Conservation (phyloP, 495 filamentous ascomycete species). For the Penicillium simplicissimum region DNA sequence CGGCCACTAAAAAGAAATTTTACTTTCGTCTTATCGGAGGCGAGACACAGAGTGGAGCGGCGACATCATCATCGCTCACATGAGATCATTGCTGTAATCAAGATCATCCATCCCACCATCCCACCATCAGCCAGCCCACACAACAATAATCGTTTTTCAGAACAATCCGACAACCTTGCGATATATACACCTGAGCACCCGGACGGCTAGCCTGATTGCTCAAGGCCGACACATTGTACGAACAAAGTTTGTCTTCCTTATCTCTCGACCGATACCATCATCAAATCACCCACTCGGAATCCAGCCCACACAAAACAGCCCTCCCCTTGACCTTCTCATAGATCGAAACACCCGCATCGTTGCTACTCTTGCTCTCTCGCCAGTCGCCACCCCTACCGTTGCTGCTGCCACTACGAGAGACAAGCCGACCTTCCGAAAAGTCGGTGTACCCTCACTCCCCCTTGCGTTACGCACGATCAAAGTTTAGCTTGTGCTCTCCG, state of each 20-base stretch:
- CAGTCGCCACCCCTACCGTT: not conserved
- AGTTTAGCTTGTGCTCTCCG: constrained; percentile 13
- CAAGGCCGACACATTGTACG: constrained; percentile 12
- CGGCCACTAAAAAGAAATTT: constrained; percentile 1
- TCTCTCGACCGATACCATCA: constrained; percentile 5
- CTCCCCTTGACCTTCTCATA: not conserved
- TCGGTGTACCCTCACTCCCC: constrained; percentile 27
- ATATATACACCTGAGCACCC: not conserved
- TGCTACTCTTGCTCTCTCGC: not conserved
- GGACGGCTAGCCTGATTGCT: not conserved
- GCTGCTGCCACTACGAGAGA: not conserved
- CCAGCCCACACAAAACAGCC: not conserved
- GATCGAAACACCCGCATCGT: not conserved
- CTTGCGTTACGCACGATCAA: constrained; percentile 26
- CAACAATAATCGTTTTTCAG: not conserved
- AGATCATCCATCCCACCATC: constrained; percentile 21
- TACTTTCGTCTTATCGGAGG: constrained; percentile 28
- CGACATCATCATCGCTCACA: constrained; percentile 37
- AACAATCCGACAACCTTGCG: not conserved
- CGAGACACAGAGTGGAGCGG: constrained; percentile 34
- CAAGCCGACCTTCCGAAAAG: constrained; percentile 10
- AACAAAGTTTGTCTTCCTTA: constrained; percentile 8
- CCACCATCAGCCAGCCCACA: constrained; percentile 8
- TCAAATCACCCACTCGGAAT: not conserved
- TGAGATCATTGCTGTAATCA: constrained; percentile 22